Conservation (phyloP, 768 basidiomycete species). For the Hericium erinaceus region DNA sequence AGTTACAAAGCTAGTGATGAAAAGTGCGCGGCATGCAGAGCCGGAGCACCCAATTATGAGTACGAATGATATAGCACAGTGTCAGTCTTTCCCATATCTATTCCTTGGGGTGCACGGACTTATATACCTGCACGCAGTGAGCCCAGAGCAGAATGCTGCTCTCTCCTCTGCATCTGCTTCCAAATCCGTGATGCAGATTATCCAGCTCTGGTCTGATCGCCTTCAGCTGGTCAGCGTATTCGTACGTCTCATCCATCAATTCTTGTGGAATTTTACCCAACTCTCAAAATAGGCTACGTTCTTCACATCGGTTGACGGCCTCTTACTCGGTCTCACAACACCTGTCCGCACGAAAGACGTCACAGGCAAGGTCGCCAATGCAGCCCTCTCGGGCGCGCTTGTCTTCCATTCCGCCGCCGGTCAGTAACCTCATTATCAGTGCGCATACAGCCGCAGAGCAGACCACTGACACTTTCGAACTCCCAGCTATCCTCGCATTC, state of each 20-base stretch:
- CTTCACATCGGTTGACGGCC: constrained; percentile 11
- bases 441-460: not conserved
- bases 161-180: too few species aligned
- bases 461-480: not conserved
- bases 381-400: constrained; percentile 10
- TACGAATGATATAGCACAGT: too few species aligned
- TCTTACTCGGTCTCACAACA: not conserved
- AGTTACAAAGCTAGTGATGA: too few species aligned
- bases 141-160: too few species aligned
- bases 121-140: too few species aligned
- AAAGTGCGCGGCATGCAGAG: too few species aligned
- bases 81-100: too few species aligned
- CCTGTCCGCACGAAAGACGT: not conserved
- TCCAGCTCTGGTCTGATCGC: constrained; percentile 10
- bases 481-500: constrained; percentile 9
- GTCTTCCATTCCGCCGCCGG: constrained; percentile 12
- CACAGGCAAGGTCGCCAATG: constrained; percentile 1
- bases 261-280: not conserved
- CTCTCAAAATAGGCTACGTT: constrained; percentile 5
- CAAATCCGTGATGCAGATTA: not conserved
- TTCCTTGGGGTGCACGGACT: too few species aligned
- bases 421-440: not conserved
- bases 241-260: not conserved
- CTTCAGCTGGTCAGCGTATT: constrained; percentile 8
- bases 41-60: too few species aligned